Conservation (phyloP, 345 rosid species). For the Nasturtium officinale region DNA sequence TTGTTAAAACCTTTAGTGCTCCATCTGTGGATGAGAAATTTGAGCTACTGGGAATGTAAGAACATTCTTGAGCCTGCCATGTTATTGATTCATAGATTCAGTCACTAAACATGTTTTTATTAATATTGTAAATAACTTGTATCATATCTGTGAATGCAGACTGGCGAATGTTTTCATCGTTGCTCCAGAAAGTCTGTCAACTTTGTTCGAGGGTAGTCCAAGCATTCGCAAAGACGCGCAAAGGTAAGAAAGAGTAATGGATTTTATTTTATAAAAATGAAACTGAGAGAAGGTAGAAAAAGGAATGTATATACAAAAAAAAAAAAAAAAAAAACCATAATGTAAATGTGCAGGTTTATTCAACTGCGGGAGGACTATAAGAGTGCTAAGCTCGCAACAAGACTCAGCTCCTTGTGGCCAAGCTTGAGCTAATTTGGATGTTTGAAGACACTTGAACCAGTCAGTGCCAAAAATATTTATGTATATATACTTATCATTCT, state of each 20-base stretch:
- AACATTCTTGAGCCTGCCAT: constrained; percentile 34
- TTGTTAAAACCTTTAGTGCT: constrained; percentile 81
- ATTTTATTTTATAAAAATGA: background rate
- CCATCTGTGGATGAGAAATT: constrained; percentile 96
- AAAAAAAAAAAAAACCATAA: background rate
- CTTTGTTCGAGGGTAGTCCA: constrained; percentile 92
- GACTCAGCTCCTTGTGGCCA: constrained; percentile 78
- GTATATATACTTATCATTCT: constrained; percentile 18
- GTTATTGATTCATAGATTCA: background rate
- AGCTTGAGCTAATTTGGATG: constrained; percentile 55
- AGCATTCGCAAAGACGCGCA: constrained; percentile 92
- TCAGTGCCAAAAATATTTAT: constrained; percentile 7
- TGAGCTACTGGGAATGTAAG: constrained; percentile 87
- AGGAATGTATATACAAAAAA: background rate
- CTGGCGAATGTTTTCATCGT: constrained; percentile 94
- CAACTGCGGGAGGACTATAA: constrained; percentile 96
- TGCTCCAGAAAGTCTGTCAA: constrained; percentile 93
- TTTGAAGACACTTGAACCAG: constrained; percentile 4
- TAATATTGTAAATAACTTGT: background rate
- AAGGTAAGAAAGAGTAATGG: constrained; percentile 47
- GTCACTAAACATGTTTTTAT: background rate
- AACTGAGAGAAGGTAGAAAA: background rate
- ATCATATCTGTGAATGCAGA: constrained; percentile 49
- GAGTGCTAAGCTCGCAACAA: constrained; percentile 89
- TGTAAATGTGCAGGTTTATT: constrained; percentile 67